Percentiles rank a stretch among this genome's conserved stretches.
phyloP scores from a whole-genome alignment of 2,329 filamentous ascomycete species.

The Penicillium nordicum region DNA sequence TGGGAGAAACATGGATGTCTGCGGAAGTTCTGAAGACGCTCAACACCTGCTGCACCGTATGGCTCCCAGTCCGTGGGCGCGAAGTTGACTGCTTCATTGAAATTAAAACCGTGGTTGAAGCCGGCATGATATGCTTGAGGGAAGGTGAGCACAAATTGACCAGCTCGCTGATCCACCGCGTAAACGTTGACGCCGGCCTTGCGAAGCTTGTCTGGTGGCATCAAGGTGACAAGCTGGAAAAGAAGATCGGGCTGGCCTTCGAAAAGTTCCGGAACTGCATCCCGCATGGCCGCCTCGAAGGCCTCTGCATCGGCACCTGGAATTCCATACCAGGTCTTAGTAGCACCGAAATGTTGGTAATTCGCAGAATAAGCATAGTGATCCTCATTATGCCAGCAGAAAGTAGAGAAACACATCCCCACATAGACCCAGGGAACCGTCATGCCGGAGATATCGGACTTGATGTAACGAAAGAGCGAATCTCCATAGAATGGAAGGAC shows the following conservation, averaged over 20 bases:
- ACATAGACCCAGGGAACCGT: slow-evolving; percentile 99
- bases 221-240: slow-evolving; percentile 93
- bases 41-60: slow-evolving; percentile 79
- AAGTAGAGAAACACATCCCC: slow-evolving; percentile 98
- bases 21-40: slow-evolving; percentile 79
- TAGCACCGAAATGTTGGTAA: slow-evolving; percentile 96
- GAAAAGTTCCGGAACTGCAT: slow-evolving; percentile 92
- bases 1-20: slow-evolving; percentile 96
- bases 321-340: slow-evolving; percentile 99
- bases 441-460: slow-evolving; percentile 98
- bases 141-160: slow-evolving; percentile 94
- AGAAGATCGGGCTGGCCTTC: slow-evolving; percentile 94
- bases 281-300: slow-evolving; percentile 91
- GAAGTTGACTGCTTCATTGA: slow-evolving; percentile 98
- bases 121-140: slow-evolving; percentile 96
- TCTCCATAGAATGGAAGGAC: slow-evolving; percentile 85
- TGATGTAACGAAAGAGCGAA: slow-evolving; percentile 94
- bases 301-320: slow-evolving; percentile 89
- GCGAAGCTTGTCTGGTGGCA: slow-evolving; percentile 87
- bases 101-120: slow-evolving; percentile 98
- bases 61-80: slow-evolving; percentile 94
- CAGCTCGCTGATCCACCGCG: slow-evolving; percentile 91
- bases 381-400: slow-evolving; percentile 99
- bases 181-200: slow-evolving; percentile 92
- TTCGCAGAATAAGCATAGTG: slow-evolving; percentile 98